A percentile compares a stretch with the other conserved stretches of the same genome.
Evolutionary conservation across 139 green algal genomes (phyloP).

Genomic region (Chlamydomonas sp.): DNA sequence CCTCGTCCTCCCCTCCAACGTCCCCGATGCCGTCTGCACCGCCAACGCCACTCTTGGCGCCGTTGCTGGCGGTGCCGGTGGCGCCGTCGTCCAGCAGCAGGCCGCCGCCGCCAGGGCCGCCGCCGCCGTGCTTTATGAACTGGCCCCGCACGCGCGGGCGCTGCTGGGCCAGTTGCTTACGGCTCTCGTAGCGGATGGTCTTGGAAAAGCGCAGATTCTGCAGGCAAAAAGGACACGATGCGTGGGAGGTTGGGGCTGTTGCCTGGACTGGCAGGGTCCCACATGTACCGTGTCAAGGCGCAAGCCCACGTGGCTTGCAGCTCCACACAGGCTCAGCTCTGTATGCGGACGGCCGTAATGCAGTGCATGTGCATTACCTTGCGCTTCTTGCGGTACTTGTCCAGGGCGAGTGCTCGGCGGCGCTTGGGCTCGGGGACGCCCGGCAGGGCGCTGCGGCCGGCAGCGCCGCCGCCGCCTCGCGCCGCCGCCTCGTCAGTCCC

Average conservation of each 20-base stretch:
- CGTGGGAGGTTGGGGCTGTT: neutral
- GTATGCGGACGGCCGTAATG: neutral
- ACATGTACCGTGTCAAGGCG: too few relatives aligned
- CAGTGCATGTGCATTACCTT: slow-evolving; percentile 32
- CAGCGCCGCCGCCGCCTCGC: too few relatives aligned
- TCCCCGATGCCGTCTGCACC: slow-evolving; percentile 11
- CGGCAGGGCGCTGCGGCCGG: neutral
- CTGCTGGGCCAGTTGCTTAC: slow-evolving; percentile 71
- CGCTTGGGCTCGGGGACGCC: slow-evolving; percentile 20
- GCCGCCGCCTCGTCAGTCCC: too few relatives aligned
- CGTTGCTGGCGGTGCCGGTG: neutral
- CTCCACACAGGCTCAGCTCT: too few relatives aligned
- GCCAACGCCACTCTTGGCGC: slow-evolving; percentile 31
- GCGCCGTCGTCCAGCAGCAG: slow-evolving; percentile 1
- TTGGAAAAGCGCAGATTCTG: slow-evolving; percentile 69
- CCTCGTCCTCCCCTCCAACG: slow-evolving; percentile 22
- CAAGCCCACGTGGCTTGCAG: too few relatives aligned
- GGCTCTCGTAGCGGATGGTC: slow-evolving; percentile 77
- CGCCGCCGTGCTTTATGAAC: slow-evolving; percentile 59
- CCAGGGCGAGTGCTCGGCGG: slow-evolving; percentile 51
- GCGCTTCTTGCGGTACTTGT: slow-evolving; percentile 79
- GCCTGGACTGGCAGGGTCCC: neutral
- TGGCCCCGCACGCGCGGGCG: slow-evolving; percentile 71
- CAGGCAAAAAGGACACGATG: neutral
- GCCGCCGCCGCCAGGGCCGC: neutral